Evolutionary conservation across 306 rosid species (phyloP).

Genomic region (Trichosanthes truncata): DNA sequence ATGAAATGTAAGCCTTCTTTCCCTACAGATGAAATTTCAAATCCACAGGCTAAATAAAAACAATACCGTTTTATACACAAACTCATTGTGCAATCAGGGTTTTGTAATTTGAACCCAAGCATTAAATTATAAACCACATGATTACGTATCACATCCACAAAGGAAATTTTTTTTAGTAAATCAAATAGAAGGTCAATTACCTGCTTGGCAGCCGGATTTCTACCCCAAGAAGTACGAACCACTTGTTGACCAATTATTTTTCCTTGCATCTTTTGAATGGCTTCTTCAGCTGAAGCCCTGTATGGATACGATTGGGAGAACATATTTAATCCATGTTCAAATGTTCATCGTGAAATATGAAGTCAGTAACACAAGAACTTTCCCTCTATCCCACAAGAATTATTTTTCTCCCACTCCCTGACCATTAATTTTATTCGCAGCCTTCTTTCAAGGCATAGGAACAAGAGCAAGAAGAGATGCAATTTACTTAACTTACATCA

Average conservation of each 20-base stretch:
- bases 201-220: constrained; percentile 70
- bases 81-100: not conserved
- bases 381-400: not conserved
- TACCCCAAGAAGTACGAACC: constrained; percentile 75
- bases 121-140: not conserved
- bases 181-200: constrained; percentile 23
- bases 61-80: not conserved
- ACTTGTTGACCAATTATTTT: constrained; percentile 73
- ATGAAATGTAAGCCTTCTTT: not conserved
- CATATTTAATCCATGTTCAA: constrained; percentile 14
- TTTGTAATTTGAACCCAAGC: not conserved
- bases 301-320: constrained; percentile 6
- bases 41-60: not conserved
- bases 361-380: not conserved
- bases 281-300: constrained; percentile 81
- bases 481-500: not conserved
- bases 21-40: not conserved
- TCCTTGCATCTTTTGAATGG: constrained; percentile 88
- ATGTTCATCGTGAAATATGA: not conserved
- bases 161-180: not conserved
- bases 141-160: not conserved
- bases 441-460: not conserved
- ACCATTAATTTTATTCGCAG: not conserved
- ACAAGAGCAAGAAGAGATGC: not conserved
- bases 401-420: not conserved